Conservation (phyloP, 2,329 filamentous ascomycete species). For the Tolypocladium ophioglossoides region DNA sequence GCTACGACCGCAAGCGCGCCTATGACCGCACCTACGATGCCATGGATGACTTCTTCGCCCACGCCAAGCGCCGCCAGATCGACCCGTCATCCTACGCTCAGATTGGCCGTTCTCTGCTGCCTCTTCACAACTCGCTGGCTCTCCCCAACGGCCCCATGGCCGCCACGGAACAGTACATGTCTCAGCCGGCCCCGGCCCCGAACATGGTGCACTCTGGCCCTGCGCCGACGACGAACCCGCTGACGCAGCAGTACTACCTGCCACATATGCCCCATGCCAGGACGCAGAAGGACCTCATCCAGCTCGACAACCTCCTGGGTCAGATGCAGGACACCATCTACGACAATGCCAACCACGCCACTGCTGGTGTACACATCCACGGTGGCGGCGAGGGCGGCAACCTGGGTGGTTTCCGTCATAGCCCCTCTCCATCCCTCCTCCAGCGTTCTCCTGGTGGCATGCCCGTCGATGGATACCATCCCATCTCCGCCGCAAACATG, state of each 20-base stretch:
- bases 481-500: conserved; percentile 43
- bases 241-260: conserved; percentile 70
- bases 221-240: conserved; percentile 46
- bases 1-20: conserved; percentile 72
- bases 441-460: conserved; percentile 23
- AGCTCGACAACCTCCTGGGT: conserved; percentile 90
- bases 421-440: conserved; percentile 38
- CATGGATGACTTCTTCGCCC: conserved; percentile 88
- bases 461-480: conserved; percentile 25
- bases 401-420: conserved; percentile 46
- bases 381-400: conserved; percentile 52
- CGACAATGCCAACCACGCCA: conserved; percentile 77
- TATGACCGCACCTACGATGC: conserved; percentile 82
- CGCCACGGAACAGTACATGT: conserved; percentile 44
- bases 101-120: conserved; percentile 79
- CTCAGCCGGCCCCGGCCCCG: conserved; percentile 24
- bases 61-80: conserved; percentile 82
- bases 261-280: conserved; percentile 70
- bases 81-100: conserved; percentile 84
- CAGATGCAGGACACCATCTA: conserved; percentile 96
- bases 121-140: conserved; percentile 62
- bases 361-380: conserved; percentile 67
- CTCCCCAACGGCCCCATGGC: conserved; percentile 42
- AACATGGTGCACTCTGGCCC: conserved; percentile 42
- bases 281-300: conserved; percentile 86